Evolutionary conservation across 2,329 filamentous ascomycete genomes (phyloP).

Genomic region (Eutypella sp.): DNA sequence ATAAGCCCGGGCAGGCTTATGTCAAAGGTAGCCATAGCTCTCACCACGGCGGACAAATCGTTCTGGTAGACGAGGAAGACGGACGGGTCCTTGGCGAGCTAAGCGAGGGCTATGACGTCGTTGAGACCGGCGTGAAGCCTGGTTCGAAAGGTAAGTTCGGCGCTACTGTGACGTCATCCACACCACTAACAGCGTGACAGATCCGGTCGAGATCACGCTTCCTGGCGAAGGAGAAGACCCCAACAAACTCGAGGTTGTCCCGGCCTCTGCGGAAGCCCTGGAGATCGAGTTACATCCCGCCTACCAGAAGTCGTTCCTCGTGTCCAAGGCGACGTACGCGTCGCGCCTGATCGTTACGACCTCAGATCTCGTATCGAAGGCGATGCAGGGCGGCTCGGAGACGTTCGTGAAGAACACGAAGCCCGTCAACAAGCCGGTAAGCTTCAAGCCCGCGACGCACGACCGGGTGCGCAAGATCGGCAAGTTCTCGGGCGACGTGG

Average conservation of each 20-base stretch:
- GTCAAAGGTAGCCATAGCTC: conserved; percentile 57
- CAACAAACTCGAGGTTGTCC: conserved; percentile 59
- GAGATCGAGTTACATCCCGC: conserved; percentile 78
- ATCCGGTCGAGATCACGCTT: conserved; percentile 75
- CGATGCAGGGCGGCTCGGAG: conserved; percentile 72
- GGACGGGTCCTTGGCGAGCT: conserved; percentile 93
- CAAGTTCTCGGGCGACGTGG: conserved; percentile 75
- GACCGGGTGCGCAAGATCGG: conserved; percentile 84
- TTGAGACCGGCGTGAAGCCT: conserved; percentile 72
- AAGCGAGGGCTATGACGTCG: conserved; percentile 71
- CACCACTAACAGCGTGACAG: conserved; percentile 33
- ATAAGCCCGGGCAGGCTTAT: conserved; percentile 75
- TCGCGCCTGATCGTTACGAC: conserved; percentile 90
- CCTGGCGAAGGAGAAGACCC: conserved; percentile 61
- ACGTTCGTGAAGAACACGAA: conserved; percentile 75
- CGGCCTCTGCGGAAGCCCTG: conserved; percentile 65
- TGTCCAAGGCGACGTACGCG: conserved; percentile 80
- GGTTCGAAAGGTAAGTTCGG: conserved; percentile 74
- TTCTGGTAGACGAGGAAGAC: conserved; percentile 92
- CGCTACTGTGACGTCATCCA: neutral
- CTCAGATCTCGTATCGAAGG: conserved; percentile 72
- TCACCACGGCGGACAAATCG: conserved; percentile 67
- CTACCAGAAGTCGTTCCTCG: conserved; percentile 83
- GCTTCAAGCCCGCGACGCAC: conserved; percentile 82
- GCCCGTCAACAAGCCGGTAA: conserved; percentile 74